Evolutionary conservation across 495 filamentous ascomycete genomes (phyloP).

Genomic region (Chaetomidium leptoderma): DNA sequence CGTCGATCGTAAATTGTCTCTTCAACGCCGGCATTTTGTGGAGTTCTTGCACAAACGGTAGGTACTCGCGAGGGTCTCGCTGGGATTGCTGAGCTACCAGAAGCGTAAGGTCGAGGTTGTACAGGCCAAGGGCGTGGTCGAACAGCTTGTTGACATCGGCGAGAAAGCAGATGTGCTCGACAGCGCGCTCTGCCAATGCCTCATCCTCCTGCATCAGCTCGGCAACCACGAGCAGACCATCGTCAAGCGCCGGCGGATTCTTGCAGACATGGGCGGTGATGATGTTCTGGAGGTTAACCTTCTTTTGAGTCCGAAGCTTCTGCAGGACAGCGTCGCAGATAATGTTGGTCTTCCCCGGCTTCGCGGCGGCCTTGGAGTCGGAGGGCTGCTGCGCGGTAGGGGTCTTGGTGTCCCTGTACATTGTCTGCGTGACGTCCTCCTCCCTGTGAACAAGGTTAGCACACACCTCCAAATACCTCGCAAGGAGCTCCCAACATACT

Average conservation of each 20-base stretch:
- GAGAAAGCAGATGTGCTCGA: slow-evolving; percentile 95
- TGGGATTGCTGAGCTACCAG: slow-evolving; percentile 94
- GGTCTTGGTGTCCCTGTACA: slow-evolving; percentile 79
- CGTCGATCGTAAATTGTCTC: slow-evolving; percentile 78
- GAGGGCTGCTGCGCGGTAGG: slow-evolving; percentile 22
- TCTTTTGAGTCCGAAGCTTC: slow-evolving; percentile 56
- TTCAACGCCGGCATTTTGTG: slow-evolving; percentile 66
- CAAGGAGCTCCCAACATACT: slow-evolving; percentile 48
- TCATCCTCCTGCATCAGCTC: slow-evolving; percentile 63
- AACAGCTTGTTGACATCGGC: slow-evolving; percentile 92
- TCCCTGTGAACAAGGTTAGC: slow-evolving; percentile 53
- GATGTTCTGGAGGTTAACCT: slow-evolving; percentile 80
- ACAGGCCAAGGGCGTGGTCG: slow-evolving; percentile 82
- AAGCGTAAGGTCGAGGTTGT: slow-evolving; percentile 84
- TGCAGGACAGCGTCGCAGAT: slow-evolving; percentile 84
- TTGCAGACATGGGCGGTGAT: slow-evolving; percentile 95
- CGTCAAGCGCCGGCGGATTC: slow-evolving; percentile 79
- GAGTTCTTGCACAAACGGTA: slow-evolving; percentile 85
- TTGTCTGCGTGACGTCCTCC: slow-evolving; percentile 89
- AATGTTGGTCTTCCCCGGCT: slow-evolving; percentile 68
- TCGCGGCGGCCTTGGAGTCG: slow-evolving; percentile 8
- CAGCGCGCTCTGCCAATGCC: slow-evolving; percentile 71
- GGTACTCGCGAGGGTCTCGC: slow-evolving; percentile 90
- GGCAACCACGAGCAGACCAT: slow-evolving; percentile 74
- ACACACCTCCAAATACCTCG: background rate